Conservation (phyloP, 805 yeast genomes). For the Cephaloascus fragrans region DNA sequence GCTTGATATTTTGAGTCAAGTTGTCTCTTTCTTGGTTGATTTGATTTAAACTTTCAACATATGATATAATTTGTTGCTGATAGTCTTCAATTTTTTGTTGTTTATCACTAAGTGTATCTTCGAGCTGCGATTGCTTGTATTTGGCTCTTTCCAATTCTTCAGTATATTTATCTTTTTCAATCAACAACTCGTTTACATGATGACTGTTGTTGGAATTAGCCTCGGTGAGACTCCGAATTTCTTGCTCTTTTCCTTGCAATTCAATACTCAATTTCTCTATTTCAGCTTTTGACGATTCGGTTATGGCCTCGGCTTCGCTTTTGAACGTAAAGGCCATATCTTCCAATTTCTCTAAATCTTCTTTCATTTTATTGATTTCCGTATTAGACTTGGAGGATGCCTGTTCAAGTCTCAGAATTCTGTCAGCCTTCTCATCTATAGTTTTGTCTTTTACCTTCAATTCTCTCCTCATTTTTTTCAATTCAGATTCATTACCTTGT, state of each 20-base stretch:
- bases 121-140: conserved; percentile 1
- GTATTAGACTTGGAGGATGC: conserved; percentile 8
- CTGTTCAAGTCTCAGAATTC: too few relatives aligned
- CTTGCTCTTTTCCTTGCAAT: conserved; percentile 1
- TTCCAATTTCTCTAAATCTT: conserved; percentile 4
- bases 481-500: conserved; percentile 6
- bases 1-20: conserved; percentile 13
- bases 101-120: not conserved
- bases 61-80: not conserved
- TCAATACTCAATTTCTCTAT: not conserved
- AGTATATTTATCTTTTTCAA: conserved; percentile 5
- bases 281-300: not conserved
- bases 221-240: conserved; percentile 1
- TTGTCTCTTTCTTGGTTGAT: conserved; percentile 6
- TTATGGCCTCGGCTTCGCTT: not conserved
- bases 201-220: too few relatives aligned
- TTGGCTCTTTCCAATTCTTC: conserved; percentile 4
- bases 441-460: conserved; percentile 5
- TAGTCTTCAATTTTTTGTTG: not conserved
- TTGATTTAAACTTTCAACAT: too few relatives aligned
- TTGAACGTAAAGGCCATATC: too few relatives aligned
- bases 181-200: conserved; percentile 1
- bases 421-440: too few relatives aligned
- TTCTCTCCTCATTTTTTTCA: conserved; percentile 5
- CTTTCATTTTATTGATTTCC: conserved; percentile 8